Conservation (phyloP, 441 rosid species). For the Syzygium malaccense region DNA sequence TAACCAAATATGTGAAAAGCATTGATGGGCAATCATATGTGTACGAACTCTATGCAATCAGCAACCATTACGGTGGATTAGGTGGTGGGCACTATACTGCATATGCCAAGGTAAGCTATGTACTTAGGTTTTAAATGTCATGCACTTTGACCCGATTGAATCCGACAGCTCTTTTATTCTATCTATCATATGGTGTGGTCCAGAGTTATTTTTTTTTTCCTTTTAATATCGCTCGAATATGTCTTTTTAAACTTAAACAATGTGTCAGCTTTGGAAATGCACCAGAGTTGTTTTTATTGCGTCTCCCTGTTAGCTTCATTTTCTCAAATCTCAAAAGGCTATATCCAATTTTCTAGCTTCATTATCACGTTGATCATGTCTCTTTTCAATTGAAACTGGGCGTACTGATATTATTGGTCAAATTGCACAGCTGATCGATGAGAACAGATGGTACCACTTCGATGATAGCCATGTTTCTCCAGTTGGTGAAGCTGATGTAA, state of each 20-base stretch:
- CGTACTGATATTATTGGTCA: neutral
- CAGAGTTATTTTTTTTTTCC: neutral
- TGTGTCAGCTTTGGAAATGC: neutral
- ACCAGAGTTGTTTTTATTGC: neutral
- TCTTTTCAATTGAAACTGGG: neutral
- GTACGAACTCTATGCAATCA: slow-evolving; percentile 57
- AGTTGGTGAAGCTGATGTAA: slow-evolving; percentile 53
- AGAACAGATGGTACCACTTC: slow-evolving; percentile 86
- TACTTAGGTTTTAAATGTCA: neutral
- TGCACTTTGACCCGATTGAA: neutral
- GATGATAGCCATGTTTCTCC: slow-evolving; percentile 78
- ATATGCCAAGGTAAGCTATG: slow-evolving; percentile 42
- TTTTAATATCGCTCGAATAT: neutral
- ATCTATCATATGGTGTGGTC: neutral
- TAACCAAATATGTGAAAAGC: slow-evolving; percentile 50
- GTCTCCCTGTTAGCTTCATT: neutral
- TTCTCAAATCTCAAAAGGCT: neutral
- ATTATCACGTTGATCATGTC: neutral
- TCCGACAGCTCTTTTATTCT: neutral
- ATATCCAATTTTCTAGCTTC: neutral
- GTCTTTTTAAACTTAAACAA: neutral
- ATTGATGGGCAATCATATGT: slow-evolving; percentile 38
- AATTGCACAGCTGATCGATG: slow-evolving; percentile 67
- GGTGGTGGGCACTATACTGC: slow-evolving; percentile 80
- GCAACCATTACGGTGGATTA: slow-evolving; percentile 67